phyloP scores from a whole-genome alignment of 1,139 yeast species.

The Nakaseomyces kungkrabaensis region DNA sequence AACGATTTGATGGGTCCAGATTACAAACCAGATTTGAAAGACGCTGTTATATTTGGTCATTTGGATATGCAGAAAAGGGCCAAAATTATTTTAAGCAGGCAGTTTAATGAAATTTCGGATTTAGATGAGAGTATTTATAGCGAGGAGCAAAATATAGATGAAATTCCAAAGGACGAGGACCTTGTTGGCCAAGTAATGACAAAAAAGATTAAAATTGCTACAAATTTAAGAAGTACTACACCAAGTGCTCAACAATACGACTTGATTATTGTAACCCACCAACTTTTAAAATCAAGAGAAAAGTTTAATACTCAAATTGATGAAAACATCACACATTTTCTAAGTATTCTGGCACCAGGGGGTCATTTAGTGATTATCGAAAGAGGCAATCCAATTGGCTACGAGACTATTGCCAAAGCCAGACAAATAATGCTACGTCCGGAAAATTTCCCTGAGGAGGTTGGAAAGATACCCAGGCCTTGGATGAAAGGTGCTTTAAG shows the following conservation, averaged over 20 bases:
- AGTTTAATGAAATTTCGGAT: conserved; percentile 41
- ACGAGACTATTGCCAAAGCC: conserved; percentile 82
- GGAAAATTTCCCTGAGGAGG: conserved; percentile 47
- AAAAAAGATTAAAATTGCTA: conserved; percentile 41
- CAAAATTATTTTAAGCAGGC: conserved; percentile 62
- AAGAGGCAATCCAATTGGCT: conserved; percentile 84
- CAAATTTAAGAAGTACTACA: conserved; percentile 42
- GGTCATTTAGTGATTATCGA: conserved; percentile 76
- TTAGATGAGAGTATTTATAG: conserved; percentile 15
- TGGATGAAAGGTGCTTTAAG: conserved; percentile 40
- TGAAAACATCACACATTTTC: conserved; percentile 48
- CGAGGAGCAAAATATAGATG: conserved; percentile 15
- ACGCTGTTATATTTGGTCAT: conserved; percentile 66
- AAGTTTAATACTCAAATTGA: conserved; percentile 69
- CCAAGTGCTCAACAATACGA: conserved; percentile 51
- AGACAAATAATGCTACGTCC: conserved; percentile 84
- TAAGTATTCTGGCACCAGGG: conserved; percentile 56
- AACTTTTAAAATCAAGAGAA: conserved; percentile 50
- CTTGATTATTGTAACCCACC: conserved; percentile 76
- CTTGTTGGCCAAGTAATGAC: conserved; percentile 53
- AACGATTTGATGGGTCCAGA: conserved; percentile 67
- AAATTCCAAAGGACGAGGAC: conserved; percentile 24
- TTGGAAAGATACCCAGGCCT: conserved; percentile 63
- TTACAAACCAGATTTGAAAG: conserved; percentile 54
- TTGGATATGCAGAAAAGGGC: conserved; percentile 73